These are phyloP conservation scores for Cytospora piceicola DNA, from an alignment of 2,329 filamentous ascomycete species.

Conservation along the genomic window DNA sequence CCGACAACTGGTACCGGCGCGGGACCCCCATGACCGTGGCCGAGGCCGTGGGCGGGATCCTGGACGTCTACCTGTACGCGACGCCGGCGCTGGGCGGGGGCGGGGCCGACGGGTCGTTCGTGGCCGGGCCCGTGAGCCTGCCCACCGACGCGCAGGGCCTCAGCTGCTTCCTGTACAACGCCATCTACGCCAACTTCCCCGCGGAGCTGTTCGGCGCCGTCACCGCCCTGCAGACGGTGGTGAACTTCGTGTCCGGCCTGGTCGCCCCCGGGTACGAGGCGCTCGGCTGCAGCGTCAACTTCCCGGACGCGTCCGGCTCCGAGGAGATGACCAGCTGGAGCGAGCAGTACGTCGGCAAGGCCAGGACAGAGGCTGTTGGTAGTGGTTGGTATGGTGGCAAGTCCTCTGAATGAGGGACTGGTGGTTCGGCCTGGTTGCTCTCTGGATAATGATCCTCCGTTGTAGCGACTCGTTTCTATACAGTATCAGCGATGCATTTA, in stretches of 20 bases:
- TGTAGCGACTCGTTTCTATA: neutral
- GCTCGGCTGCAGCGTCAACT: constrained; percentile 26
- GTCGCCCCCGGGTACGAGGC: constrained; percentile 29
- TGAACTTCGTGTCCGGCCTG: constrained; percentile 23
- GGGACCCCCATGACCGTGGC: constrained; percentile 28
- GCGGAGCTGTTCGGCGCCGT: constrained; percentile 27
- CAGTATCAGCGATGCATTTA: neutral
- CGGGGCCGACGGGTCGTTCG: constrained; percentile 27
- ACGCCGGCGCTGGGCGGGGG: constrained; percentile 26
- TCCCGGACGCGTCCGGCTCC: constrained; percentile 16
- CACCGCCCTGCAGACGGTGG: constrained; percentile 15
- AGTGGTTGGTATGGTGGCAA: neutral
- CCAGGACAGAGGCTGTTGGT: neutral
- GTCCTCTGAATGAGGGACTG: neutral
- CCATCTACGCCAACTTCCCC: constrained; percentile 30
- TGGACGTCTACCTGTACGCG: constrained; percentile 31
- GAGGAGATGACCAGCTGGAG: neutral
- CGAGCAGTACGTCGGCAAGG: neutral
- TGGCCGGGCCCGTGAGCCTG: constrained; percentile 25
- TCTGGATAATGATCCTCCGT: neutral
- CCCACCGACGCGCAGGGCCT: constrained; percentile 29
- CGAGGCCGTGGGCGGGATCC: constrained; percentile 27
- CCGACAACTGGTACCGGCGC: constrained; percentile 31
- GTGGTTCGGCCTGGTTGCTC: neutral
- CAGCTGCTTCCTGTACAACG: constrained; percentile 31